Evolutionary conservation across 805 yeast genomes (phyloP).

Genomic region (Candida coleopterorum): DNA sequence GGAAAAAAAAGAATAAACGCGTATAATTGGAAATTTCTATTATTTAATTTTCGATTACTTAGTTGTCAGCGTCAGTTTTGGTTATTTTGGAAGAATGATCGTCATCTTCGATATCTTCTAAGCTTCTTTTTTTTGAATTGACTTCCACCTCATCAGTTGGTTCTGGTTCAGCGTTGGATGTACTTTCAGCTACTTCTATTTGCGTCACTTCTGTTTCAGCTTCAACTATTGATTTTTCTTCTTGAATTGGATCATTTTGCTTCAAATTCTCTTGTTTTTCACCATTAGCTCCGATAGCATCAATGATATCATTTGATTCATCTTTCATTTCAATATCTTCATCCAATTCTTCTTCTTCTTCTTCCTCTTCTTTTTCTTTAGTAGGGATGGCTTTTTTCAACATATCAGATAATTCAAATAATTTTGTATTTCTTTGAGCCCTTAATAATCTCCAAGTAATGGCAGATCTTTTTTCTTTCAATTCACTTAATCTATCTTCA

Average conservation of each 20-base stretch:
- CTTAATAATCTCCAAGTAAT: slow-evolving; percentile 31
- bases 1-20: too few species aligned
- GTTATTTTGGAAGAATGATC: background rate
- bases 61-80: background rate
- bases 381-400: slow-evolving; percentile 5
- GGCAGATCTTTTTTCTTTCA: slow-evolving; percentile 24
- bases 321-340: slow-evolving; percentile 2
- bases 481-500: slow-evolving; percentile 7
- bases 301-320: background rate
- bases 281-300: background rate
- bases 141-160: background rate
- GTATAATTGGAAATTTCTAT: too few species aligned
- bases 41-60: too few species aligned
- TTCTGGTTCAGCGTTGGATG: background rate
- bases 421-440: slow-evolving; percentile 15
- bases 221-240: too few species aligned
- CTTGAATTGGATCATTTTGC: too few species aligned
- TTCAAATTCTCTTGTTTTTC: too few species aligned
- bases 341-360: slow-evolving; percentile 6
- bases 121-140: background rate
- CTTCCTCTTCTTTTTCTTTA: slow-evolving; percentile 6
- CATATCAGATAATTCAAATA: slow-evolving; percentile 23
- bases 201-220: background rate
- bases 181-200: background rate
- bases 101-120: background rate